Percentiles rank a stretch among this genome's conserved stretches.
These are phyloP conservation scores for Pholiota adiposa DNA, from an alignment of 1,284 basidiomycete genomes.

Conservation along the genomic window DNA sequence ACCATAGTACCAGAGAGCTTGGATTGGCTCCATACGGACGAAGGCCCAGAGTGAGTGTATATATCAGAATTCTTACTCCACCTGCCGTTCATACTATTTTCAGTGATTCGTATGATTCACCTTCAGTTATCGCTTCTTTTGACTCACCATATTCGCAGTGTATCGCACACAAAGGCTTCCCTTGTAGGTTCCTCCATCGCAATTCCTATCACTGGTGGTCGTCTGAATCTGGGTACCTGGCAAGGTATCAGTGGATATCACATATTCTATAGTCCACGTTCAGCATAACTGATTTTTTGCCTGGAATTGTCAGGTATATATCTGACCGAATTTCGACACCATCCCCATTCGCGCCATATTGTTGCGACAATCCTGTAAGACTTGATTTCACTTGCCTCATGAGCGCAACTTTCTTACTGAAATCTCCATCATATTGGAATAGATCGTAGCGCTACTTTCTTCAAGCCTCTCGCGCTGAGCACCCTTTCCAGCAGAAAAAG, in stretches of 20 bases:
- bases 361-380: conserved; percentile 85
- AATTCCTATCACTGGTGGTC: conserved; percentile 84
- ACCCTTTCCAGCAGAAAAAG: too few species aligned
- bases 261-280: not conserved
- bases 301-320: conserved; percentile 66
- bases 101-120: conserved; percentile 71
- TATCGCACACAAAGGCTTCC: conserved; percentile 90
- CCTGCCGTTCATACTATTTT: conserved; percentile 5
- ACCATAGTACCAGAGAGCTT: conserved; percentile 85
- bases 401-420: too few species aligned
- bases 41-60: conserved; percentile 81
- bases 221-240: conserved; percentile 89
- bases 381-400: not conserved
- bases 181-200: conserved; percentile 83
- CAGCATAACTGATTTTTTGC: not conserved
- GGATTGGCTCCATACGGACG: conserved; percentile 89
- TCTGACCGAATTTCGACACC: conserved; percentile 79
- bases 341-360: conserved; percentile 66
- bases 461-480: too few species aligned
- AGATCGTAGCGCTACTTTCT: too few species aligned
- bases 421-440: too few species aligned
- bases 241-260: conserved; percentile 56
- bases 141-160: conserved; percentile 43
- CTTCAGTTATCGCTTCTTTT: not conserved
- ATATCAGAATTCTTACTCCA: not conserved